Base-by-base conservation (phyloP, 768 basidiomycete species). In the Suillus bovinus region DNA sequence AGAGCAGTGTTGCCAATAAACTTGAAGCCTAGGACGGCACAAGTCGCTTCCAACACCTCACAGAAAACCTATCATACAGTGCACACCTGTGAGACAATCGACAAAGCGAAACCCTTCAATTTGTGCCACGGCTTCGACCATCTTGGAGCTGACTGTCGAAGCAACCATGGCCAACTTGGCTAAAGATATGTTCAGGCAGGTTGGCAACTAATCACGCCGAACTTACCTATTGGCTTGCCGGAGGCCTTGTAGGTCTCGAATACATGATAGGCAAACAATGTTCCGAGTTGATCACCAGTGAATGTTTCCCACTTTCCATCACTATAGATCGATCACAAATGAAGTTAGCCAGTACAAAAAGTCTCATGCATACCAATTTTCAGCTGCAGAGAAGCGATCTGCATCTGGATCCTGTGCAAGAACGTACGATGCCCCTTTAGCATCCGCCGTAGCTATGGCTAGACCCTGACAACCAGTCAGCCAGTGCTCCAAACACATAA, bases 371-470 rank as follows among this genome's bases (percentile, higher is more conserved):
- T 67, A 89, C 90, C 77, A 70, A 73, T 80, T 85, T 72, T 93
- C 88, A 36, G 88, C 92, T 27, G 90, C 90, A 11, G 86, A 81
- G 70, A 95, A 94, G 39, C 91, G 78, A 74, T 95, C 94, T 5
- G 90, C 84, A 69, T 96, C 94, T 0, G 94, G 94, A 74, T 95
- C 94, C 71, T 96, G 93, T 3, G 94, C 93, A 20, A 96, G 77
- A 2, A 96, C 86, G 70, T 93, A 88, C 27, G 73, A 71, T 5
- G 84, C 85, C 0, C 79, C 80, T 20, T 78, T 75, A 3, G 67
- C 63, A 33, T 86, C 77, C 2, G 92, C 94, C 0, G 84, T 86
- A 9, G 72, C 67, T 56, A 94, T 75, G 2, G 93, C 93, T 5
- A 89, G 79, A 68, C 93, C 85, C 93, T 94, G 64, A n/a, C 59